Evolutionary conservation across 495 filamentous ascomycete species (phyloP), one percentile per base, ranked within the genome.

Genomic region (Staphylotrichum longicolle): DNA sequence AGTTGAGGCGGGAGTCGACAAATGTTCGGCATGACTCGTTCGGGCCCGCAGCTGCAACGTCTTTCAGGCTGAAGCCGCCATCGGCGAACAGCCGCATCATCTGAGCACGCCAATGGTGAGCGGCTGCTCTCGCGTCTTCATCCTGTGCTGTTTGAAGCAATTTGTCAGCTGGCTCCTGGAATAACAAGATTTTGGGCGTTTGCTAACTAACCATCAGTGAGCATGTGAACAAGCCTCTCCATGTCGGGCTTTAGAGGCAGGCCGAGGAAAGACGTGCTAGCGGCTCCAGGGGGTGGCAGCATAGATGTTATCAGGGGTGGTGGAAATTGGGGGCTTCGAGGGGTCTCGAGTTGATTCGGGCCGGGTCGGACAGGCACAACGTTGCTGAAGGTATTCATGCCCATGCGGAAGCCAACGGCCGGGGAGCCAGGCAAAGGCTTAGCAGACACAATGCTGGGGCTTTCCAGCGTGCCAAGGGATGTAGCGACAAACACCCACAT

Each of bases 401-500:
- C 55, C 14, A 61, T 30, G 15, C 44, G 53, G 7, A 61, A 51
- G 0, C 54, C 58, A 7, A 51, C 39, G 33, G 7, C 39, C 1
- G 53, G 61, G 12, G 48, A 11, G 3, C 33, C 33, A 0, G 46
- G 45, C 0, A 61, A 35, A 0, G 45, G 3, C 3, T 42, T 44
- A 2, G 32, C 4, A 1, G 59, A 39, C 27, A 45, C 5, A 0
- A 48, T 33, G 20, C 45, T 20, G 0, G 63, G 63, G 11, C 60
- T 63, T 8, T 66, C 63, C 0, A 46, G 33, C 0, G 54, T 57
- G 34, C 52, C 11, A 34, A 39, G 35, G 15, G 39, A 15, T 40
- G 42, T 14, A 2, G 62, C 62, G 12, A 14, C 32, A 11, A 67
- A 64, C 3, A 67, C 3, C 65, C 65, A 67, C 32, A 64, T 54